Conservation (phyloP, 441 rosid genomes). For the Euphorbia corollata region DNA sequence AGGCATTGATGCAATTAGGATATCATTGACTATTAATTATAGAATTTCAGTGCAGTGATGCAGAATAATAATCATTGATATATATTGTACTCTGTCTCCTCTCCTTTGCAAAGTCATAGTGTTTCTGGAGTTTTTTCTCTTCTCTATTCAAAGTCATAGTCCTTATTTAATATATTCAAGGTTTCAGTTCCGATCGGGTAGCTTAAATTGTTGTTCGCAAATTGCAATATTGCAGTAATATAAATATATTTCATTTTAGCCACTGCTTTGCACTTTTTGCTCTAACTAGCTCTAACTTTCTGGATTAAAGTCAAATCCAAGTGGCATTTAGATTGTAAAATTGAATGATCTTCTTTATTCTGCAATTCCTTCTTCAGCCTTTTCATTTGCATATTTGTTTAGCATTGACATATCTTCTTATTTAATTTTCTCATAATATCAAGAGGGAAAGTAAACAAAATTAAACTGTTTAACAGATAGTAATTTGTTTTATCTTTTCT, state of each 20-base stretch:
- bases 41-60: background rate
- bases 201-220: background rate
- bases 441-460: background rate
- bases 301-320: background rate
- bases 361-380: background rate
- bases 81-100: background rate
- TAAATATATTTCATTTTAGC: background rate
- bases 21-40: background rate
- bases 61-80: background rate
- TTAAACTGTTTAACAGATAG: slow-evolving; percentile 12
- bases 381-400: background rate
- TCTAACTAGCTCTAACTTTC: background rate
- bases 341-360: background rate
- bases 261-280: background rate
- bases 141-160: background rate
- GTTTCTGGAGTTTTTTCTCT: too few species aligned
- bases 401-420: background rate
- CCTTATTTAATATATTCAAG: background rate
- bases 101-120: background rate
- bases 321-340: background rate
- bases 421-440: too few species aligned
- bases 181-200: background rate
- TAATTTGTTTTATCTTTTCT: slow-evolving; percentile 16
- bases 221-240: background rate
- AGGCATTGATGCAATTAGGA: background rate